A percentile compares a stretch with the other conserved stretches of the same genome.
Conservation (phyloP, 2,329 filamentous ascomycete genomes). For the Byssoonygena ceratinophila region DNA sequence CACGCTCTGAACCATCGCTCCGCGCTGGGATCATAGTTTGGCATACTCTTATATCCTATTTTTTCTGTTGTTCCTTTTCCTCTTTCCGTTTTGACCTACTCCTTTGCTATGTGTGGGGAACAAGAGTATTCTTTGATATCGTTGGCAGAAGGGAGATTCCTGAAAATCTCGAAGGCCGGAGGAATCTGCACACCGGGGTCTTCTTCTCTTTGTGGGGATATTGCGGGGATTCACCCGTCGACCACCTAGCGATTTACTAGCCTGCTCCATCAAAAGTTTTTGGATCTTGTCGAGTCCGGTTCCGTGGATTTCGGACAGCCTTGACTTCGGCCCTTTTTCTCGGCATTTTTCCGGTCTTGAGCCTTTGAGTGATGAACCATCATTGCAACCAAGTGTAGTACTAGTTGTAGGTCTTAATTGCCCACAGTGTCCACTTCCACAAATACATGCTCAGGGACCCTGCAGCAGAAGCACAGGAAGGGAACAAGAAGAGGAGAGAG, state of each 20-base stretch:
- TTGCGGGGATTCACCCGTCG: neutral
- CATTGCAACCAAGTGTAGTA: no score
- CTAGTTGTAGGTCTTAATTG: no score
- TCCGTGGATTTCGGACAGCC: neutral
- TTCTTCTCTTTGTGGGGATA: neutral
- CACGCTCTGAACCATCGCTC: conserved; percentile 2
- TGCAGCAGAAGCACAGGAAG: no score
- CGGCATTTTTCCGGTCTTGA: neutral
- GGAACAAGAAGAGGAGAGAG: no score
- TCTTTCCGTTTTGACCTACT: neutral
- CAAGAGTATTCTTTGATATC: neutral
- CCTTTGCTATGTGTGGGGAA: neutral
- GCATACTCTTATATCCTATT: conserved; percentile 1
- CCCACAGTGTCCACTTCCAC: no score
- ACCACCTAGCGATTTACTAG: neutral
- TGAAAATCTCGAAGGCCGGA: neutral
- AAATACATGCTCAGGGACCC: no score
- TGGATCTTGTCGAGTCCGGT: neutral
- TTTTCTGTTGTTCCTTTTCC: neutral
- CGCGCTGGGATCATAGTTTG: neutral
- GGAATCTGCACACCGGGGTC: neutral
- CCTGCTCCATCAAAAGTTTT: neutral
- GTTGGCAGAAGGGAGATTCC: neutral
- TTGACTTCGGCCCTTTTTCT: neutral
- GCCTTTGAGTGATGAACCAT: no score